phyloP scores from a whole-genome alignment of 2,329 filamentous ascomycete genomes.

The Phaeosphaeriaceae sp. region DNA sequence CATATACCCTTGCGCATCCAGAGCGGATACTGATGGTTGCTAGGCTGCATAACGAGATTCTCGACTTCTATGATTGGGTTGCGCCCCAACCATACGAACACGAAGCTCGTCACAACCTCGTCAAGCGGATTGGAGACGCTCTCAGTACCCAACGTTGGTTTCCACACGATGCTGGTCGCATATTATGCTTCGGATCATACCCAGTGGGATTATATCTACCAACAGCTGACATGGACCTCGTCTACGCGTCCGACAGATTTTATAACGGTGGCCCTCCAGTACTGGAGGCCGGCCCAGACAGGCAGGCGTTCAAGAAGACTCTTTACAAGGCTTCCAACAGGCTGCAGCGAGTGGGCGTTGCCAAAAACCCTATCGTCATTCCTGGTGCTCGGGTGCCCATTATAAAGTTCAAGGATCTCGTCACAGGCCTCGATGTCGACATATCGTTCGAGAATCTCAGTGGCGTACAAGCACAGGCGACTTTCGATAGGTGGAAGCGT shows the following conservation, averaged over 20 bases:
- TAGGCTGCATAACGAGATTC: slow-evolving; percentile 87
- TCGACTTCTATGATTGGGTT: slow-evolving; percentile 88
- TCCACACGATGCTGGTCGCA: slow-evolving; percentile 56
- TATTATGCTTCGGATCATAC: slow-evolving; percentile 90
- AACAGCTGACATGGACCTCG: slow-evolving; percentile 92
- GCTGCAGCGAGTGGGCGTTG: slow-evolving; percentile 63
- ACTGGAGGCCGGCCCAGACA: slow-evolving; percentile 39
- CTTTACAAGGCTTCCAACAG: slow-evolving; percentile 70
- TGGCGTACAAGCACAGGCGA: slow-evolving; percentile 79
- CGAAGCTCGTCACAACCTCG: slow-evolving; percentile 73
- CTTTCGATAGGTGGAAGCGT: slow-evolving; percentile 79
- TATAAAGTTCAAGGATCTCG: slow-evolving; percentile 84
- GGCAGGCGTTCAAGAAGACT: slow-evolving; percentile 57
- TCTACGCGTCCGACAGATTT: slow-evolving; percentile 73
- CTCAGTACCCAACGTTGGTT: slow-evolving; percentile 52
- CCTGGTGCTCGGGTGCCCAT: slow-evolving; percentile 82
- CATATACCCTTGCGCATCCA: slow-evolving; percentile 1
- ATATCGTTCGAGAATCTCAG: slow-evolving; percentile 93
- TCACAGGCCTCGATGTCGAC: slow-evolving; percentile 84
- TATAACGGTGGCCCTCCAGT: slow-evolving; percentile 57
- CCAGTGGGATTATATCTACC: slow-evolving; percentile 79
- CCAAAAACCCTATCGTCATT: slow-evolving; percentile 70
- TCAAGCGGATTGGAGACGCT: slow-evolving; percentile 69
- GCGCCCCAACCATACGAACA: slow-evolving; percentile 80
- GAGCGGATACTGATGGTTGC: background rate